phyloP scores from a whole-genome alignment of 805 yeast species.

The Metschnikowia baotianmanensis region DNA sequence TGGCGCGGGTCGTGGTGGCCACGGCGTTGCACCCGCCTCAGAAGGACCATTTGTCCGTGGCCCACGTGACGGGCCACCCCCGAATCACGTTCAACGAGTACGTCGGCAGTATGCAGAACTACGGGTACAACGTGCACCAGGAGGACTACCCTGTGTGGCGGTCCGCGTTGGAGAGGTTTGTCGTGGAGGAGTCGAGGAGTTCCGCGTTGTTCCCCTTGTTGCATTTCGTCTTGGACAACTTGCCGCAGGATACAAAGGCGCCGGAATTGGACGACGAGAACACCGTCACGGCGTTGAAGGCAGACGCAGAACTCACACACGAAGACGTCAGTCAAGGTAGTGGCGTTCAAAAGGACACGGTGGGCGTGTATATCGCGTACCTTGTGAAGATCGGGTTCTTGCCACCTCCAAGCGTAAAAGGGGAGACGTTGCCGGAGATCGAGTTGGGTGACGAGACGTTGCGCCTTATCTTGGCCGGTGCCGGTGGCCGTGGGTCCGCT shows the following conservation, averaged over 20 bases:
- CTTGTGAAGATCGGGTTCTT: conserved; percentile 78
- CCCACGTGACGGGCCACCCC: conserved; percentile 98
- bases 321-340: conserved; percentile 65
- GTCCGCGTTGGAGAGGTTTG: conserved; percentile 67
- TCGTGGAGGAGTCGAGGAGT: conserved; percentile 69
- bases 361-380: conserved; percentile 79
- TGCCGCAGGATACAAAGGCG: conserved; percentile 89
- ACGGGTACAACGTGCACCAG: conserved; percentile 67
- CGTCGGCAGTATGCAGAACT: conserved; percentile 59
- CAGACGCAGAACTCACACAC: conserved; percentile 63
- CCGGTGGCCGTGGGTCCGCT: conserved; percentile 24
- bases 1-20: conserved; percentile 86
- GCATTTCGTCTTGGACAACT: conserved; percentile 89
- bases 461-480: conserved; percentile 20
- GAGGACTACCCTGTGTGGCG: conserved; percentile 81
- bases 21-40: conserved; percentile 75
- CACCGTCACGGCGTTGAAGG: conserved; percentile 64
- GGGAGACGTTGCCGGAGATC: conserved; percentile 54
- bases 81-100: conserved; percentile 78
- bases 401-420: conserved; percentile 53
- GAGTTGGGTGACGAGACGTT: conserved; percentile 56
- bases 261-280: conserved; percentile 92
- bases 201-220: conserved; percentile 89
- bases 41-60: conserved; percentile 58
- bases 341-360: conserved; percentile 66